Base-by-base conservation (phyloP, 1,284 basidiomycete genomes). In the Apiotrichum laibachii region DNA sequence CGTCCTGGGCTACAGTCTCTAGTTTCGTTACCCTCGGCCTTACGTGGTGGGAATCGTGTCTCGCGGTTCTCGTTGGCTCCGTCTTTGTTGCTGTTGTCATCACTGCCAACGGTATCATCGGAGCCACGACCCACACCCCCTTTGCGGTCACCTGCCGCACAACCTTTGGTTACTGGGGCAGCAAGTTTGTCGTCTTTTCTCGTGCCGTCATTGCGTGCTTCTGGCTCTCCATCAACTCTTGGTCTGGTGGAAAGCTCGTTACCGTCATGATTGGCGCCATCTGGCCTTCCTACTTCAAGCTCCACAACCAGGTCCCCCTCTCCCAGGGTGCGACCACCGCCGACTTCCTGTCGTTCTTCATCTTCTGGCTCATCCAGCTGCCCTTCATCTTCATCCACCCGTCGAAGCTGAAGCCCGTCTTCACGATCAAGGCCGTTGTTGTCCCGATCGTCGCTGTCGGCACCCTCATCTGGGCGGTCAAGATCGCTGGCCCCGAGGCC, bases 341-440 rank as follows among this genome's bases (percentile, higher is more conserved):
- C 44, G 84, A 85, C 62, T 70, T 77, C 53, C 57, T 75, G 6
- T 89, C 86, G 70, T 92, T 88, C 77, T 85, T 89, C 76, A 72
- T 92, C 35, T 90, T 85, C 79, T 90, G 88, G 88, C 51, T 72
- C n/a, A 60, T 73, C 37, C 73, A 71, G 60, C 61, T 76, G 7
- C 88, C 89, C 0, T 83, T 90, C 72, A 82, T 88, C 79, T 80
- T 90, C 53, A 79, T 90, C 51, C 88, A 88, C 21, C 88, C 88
- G 5, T 86, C 88, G 65, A 83, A 82, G 64, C 85, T 90, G 49
- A 84, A 85, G 49, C 85, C 84, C 78, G 78, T 91, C 16, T 92
- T 91, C 80, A 79, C 85, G 51, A 77, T 81, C 62, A 89, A 90
- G 76, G 84, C 84, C 0, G 73, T 75, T 21, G 34, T 87, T 16